Base-by-base conservation (phyloP, 2,329 filamentous ascomycete genomes). In the Penicillium sp. region DNA sequence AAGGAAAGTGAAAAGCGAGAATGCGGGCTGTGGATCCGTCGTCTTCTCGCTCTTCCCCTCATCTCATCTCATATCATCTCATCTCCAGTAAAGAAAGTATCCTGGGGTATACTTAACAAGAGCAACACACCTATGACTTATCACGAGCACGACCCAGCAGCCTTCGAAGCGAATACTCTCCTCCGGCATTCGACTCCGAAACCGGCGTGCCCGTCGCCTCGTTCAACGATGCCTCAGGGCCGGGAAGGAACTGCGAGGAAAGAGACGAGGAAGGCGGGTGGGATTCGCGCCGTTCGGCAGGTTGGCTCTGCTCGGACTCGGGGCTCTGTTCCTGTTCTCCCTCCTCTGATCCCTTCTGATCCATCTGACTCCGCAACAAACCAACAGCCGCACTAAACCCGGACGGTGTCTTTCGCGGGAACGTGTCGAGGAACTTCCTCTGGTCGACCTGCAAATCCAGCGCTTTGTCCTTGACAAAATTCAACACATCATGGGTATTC, bases 401-500 rank as follows among this genome's bases (percentile, higher is more conserved):
- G 6, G 58, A 49, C 9, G 53, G 45, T 11, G 47, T 33, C n/a
- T 25, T 53, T 4, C 25, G 39, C 5, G 46, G 39, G 7, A 39
- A 16, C 9, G 57, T 18, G 13, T 41, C 31, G 20, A 48, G n/a
- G 3, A 51, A 24, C n/a, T 31, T 55, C 11, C 35, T 48, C 6
- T 49, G 35, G 0, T 54, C 60, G 9, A 56, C 53, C 24, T 63
- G 60, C 40, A 63, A 45, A 36, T 60, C 55, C 40, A 57, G 44
- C 36, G 59, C 55, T n/a, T 64, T 58, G 13, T 70, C 63, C 43
- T 63, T 63, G 24, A 68, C 63, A 36, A 70, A 58, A 38, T 63
- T 64, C 61, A 69, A 56, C 28, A 74, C 61, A 8, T 70, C 65
- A 45, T 66, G 63, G 56, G 66, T 72, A 3, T 66, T 70, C 50